These are phyloP conservation scores for Euclidium syriacum DNA, from an alignment of 345 rosid species.

Conservation along the genomic window DNA sequence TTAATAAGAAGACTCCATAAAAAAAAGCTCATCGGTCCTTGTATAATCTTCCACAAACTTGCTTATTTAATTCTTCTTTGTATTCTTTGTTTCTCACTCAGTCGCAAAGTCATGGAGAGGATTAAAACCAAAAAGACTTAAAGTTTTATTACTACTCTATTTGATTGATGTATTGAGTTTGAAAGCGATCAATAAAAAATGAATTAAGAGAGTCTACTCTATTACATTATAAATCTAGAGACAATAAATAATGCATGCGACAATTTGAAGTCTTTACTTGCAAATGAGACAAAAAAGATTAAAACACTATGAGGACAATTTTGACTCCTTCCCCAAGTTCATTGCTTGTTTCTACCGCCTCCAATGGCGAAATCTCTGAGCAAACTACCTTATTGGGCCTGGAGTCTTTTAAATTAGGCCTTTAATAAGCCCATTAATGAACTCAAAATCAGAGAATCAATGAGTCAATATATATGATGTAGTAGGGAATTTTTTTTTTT, in stretches of 20 bases:
- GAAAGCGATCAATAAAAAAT: not conserved
- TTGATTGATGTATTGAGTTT: slow-evolving; percentile 26
- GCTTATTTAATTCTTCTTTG: no score
- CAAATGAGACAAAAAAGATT: no score
- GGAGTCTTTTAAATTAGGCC: not conserved
- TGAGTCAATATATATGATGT: no score
- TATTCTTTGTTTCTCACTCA: no score
- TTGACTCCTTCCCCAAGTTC: slow-evolving; percentile 10
- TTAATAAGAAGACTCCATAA: no score
- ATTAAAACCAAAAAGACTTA: no score
- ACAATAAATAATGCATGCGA: not conserved
- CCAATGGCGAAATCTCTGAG: slow-evolving; percentile 4
- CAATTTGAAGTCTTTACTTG: slow-evolving; percentile 2
- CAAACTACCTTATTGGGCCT: slow-evolving; percentile 5
- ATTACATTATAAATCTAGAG: not conserved
- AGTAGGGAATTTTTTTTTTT: no score
- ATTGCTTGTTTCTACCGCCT: not conserved
- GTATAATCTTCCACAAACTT: no score
- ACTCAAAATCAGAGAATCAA: no score
- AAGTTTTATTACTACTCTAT: no score
- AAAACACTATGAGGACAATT: not conserved
- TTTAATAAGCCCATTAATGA: not conserved
- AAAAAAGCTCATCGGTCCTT: no score
- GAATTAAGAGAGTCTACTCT: not conserved
- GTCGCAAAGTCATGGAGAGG: no score